Conservation (phyloP, 176 grass and related monocot species). For the Dendrocalamus sinicus region DNA sequence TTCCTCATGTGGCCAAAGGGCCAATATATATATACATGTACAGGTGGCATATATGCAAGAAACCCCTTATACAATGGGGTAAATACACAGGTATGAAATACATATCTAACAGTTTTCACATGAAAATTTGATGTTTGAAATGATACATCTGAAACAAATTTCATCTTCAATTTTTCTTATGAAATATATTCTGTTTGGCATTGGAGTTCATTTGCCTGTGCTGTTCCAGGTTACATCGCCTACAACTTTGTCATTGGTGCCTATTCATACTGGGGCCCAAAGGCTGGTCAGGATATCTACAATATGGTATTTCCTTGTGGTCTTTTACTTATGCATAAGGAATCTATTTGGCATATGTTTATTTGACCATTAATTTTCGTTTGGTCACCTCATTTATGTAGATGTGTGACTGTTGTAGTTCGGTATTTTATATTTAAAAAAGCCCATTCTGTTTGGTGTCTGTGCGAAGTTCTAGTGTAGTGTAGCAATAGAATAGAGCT, state of each 20-base stretch:
- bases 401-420: conserved; percentile 15
- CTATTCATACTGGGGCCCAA: conserved; percentile 99
- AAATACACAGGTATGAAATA: too few species aligned
- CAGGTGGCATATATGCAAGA: too few species aligned
- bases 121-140: conserved; percentile 15
- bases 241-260: conserved; percentile 99
- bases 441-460: neutral
- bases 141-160: neutral
- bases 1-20: too few species aligned
- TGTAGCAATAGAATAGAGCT: conserved; percentile 31
- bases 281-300: conserved; percentile 92
- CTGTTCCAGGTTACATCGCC: conserved; percentile 76
- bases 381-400: neutral
- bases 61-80: too few species aligned
- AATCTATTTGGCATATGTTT: neutral
- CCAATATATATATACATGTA: too few species aligned
- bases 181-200: conserved; percentile 10
- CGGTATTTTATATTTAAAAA: conserved; percentile 29
- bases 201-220: conserved; percentile 20
- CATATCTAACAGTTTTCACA: too few species aligned
- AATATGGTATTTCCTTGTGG: conserved; percentile 70
- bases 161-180: neutral
- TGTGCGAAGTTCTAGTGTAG: neutral
- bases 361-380: conserved; percentile 14
- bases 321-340: conserved; percentile 7